phyloP scores from a whole-genome alignment of 2,329 filamentous ascomycete genomes.

The Drechslerella dactyloides region DNA sequence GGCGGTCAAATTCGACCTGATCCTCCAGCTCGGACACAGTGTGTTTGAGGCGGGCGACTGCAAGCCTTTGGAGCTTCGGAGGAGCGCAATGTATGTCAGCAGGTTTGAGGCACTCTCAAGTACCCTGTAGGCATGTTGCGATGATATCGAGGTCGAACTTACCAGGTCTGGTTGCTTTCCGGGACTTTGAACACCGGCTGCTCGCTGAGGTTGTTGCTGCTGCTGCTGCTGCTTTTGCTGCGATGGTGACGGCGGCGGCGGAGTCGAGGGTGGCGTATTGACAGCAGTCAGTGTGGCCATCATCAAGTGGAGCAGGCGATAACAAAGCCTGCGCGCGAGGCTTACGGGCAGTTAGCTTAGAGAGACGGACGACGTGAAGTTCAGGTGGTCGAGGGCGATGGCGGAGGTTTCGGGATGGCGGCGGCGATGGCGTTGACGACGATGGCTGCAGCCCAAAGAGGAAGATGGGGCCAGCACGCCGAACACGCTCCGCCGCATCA shows the following conservation, averaged over 20 bases:
- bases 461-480: no score
- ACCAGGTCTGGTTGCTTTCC: constrained; percentile 38
- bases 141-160: background rate
- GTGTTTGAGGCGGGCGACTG: constrained; percentile 54
- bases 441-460: no score
- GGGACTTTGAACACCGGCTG: constrained; percentile 4
- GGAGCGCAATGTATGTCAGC: background rate
- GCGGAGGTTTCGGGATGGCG: no score
- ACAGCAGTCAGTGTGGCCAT: constrained; percentile 33
- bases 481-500: no score
- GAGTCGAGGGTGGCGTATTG: constrained; percentile 40
- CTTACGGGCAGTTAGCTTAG: no score
- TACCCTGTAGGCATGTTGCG: background rate
- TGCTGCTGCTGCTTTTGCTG: constrained; percentile 5
- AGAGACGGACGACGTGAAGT: no score
- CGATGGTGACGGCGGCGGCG: no score
- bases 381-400: no score
- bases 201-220: no score
- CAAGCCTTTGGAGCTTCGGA: constrained; percentile 53
- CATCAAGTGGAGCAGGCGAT: no score
- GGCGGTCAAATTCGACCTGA: constrained; percentile 54
- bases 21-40: constrained; percentile 54
- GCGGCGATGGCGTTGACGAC: no score
- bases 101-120: background rate
- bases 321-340: no score